These are phyloP conservation scores for Grosmannia serpens DNA, from an alignment of 2,329 filamentous ascomycete species.

Conservation along the genomic window DNA sequence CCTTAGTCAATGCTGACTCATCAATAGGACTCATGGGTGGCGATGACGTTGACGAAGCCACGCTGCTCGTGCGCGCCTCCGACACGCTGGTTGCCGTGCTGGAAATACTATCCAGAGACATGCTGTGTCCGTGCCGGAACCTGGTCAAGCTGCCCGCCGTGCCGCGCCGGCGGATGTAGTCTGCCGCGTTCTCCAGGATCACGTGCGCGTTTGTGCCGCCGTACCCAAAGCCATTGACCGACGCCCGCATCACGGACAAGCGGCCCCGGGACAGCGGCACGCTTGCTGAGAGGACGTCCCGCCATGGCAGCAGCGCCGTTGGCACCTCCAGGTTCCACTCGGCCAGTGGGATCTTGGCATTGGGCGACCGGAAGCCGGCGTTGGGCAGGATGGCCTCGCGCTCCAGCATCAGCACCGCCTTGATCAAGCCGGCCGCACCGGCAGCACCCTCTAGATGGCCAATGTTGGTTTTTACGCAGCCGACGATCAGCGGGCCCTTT, in stretches of 20 bases:
- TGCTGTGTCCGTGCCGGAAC: neutral
- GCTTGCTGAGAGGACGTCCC: neutral
- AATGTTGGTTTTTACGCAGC: constrained; percentile 27
- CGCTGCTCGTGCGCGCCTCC: neutral
- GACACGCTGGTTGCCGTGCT: neutral
- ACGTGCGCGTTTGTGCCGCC: constrained; percentile 20
- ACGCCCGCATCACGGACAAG: constrained; percentile 15
- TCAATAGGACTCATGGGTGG: neutral
- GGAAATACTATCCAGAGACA: neutral
- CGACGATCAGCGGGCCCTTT: constrained; percentile 14
- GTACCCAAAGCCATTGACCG: constrained; percentile 35
- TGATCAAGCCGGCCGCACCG: constrained; percentile 32
- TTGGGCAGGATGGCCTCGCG: constrained; percentile 24
- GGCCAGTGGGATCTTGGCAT: constrained; percentile 30
- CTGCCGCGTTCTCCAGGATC: constrained; percentile 23
- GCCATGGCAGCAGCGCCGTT: constrained; percentile 25
- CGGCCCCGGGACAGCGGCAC: neutral
- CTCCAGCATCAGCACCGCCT: constrained; percentile 26
- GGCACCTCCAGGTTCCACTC: constrained; percentile 24
- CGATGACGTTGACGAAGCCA: neutral
- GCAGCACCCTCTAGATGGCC: constrained; percentile 36
- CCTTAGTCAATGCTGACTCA: neutral
- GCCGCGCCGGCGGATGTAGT: constrained; percentile 2
- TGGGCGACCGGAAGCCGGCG: constrained; percentile 31
- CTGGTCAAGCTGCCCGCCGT: neutral